Percentiles rank a stretch among this genome's conserved stretches.
Conservation (phyloP, 257 asterid species). For the Orobanche coerulescens region DNA sequence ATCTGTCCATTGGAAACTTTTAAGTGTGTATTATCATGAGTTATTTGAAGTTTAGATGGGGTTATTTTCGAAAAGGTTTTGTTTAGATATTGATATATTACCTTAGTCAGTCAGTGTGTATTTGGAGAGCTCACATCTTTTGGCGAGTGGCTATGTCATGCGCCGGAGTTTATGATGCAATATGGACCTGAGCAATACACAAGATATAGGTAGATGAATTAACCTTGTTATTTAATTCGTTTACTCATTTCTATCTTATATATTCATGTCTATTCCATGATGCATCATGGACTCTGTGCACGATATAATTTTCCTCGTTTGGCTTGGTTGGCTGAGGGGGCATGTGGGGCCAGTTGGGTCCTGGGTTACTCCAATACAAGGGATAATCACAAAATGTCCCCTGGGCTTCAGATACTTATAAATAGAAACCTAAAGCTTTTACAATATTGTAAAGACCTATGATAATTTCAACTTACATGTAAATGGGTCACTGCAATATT, state of each 20-base stretch:
- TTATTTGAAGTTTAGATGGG: neutral
- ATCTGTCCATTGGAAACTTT: conserved; percentile 6
- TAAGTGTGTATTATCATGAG: neutral
- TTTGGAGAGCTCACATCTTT: neutral
- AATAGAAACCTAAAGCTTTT: too few species aligned
- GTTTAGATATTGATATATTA: neutral
- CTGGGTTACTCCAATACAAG: neutral
- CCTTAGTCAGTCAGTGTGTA: neutral
- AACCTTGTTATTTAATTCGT: neutral
- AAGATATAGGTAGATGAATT: too few species aligned
- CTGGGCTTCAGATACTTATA: too few species aligned
- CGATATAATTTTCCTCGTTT: too few species aligned
- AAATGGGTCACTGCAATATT: too few species aligned
- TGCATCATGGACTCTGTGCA: neutral
- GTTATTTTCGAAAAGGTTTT: conserved; percentile 1
- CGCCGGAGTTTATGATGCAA: too few species aligned
- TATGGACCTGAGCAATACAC: too few species aligned
- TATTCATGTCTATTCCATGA: neutral
- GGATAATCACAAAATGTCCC: too few species aligned
- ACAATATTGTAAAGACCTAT: too few species aligned
- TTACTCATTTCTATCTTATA: too few species aligned
- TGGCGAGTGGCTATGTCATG: too few species aligned
- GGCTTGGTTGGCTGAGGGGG: conserved; percentile 14
- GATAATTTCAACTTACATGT: too few species aligned
- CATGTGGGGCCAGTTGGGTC: conserved; percentile 16